phyloP scores from a whole-genome alignment of 1,284 basidiomycete genomes.

The Chalciporus piperatoides region DNA sequence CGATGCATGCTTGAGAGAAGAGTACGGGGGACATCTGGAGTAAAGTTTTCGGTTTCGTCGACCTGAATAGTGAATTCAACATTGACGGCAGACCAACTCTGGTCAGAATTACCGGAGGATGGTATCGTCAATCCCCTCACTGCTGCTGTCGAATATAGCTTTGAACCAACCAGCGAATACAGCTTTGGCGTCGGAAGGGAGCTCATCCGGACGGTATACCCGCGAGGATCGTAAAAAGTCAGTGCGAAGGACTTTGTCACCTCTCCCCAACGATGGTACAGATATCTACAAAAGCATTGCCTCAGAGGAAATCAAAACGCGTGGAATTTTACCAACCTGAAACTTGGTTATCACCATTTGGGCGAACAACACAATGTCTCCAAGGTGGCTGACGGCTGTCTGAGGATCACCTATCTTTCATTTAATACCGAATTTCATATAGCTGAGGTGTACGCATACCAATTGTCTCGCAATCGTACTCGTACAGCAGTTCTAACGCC shows the following conservation, averaged over 20 bases:
- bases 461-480: slow-evolving; percentile 74
- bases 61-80: slow-evolving; percentile 39
- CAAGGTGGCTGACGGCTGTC: slow-evolving; percentile 69
- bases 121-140: slow-evolving; percentile 78
- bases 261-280: slow-evolving; percentile 36
- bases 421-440: slow-evolving; percentile 8
- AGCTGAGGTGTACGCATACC: slow-evolving; percentile 43
- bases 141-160: slow-evolving; percentile 69
- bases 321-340: slow-evolving; percentile 46
- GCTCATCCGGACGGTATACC: slow-evolving; percentile 40
- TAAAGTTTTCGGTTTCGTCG: slow-evolving; percentile 64
- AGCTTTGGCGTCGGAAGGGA: slow-evolving; percentile 46
- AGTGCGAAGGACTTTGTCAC: slow-evolving; percentile 44
- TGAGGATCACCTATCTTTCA: slow-evolving; percentile 66
- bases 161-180: slow-evolving; percentile 66
- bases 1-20: slow-evolving; percentile 57
- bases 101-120: slow-evolving; percentile 55
- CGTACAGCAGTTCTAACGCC: slow-evolving; percentile 59
- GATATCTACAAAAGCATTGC: slow-evolving; percentile 25
- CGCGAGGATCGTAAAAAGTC: slow-evolving; percentile 51
- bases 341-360: slow-evolving; percentile 62
- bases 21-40: slow-evolving; percentile 64
- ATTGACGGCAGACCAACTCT: neutral
- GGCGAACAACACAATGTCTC: slow-evolving; percentile 68
- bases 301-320: neutral